phyloP scores from a whole-genome alignment of 2,329 filamentous ascomycete species.

The Penicillium sp. region DNA sequence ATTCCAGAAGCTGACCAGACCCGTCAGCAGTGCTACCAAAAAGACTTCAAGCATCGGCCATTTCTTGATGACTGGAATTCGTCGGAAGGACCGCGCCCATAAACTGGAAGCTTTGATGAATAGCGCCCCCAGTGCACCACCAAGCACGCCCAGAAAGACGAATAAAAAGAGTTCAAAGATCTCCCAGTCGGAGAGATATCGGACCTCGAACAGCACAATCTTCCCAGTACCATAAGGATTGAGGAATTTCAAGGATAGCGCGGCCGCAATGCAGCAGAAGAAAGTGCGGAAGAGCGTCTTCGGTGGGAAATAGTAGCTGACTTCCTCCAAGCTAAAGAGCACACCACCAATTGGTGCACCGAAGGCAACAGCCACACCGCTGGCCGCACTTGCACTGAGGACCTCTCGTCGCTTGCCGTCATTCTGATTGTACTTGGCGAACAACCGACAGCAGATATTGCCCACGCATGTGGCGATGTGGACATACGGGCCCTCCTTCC shows the following conservation, averaged over 20 bases:
- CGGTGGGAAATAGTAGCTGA: constrained; percentile 92
- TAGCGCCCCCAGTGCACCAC: constrained; percentile 78
- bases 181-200: constrained; percentile 87
- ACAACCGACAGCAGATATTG: constrained; percentile 92
- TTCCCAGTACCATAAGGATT: constrained; percentile 96
- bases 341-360: constrained; percentile 87
- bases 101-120: constrained; percentile 94
- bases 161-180: constrained; percentile 88
- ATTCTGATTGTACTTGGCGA: constrained; percentile 88
- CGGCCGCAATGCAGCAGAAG: constrained; percentile 92
- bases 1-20: constrained; percentile 89
- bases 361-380: constrained; percentile 90
- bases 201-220: constrained; percentile 93
- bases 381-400: constrained; percentile 85
- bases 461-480: constrained; percentile 94
- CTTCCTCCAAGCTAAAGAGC: constrained; percentile 90
- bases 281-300: constrained; percentile 97
- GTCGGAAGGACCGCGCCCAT: constrained; percentile 87
- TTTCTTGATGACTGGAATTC: constrained; percentile 73
- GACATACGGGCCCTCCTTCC: constrained; percentile 95
- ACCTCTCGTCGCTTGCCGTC: constrained; percentile 93
- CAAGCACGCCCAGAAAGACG: constrained; percentile 78
- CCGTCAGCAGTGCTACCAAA: constrained; percentile 81
- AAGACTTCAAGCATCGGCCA: constrained; percentile 84
- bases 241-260: constrained; percentile 86